These are phyloP conservation scores for Leccinellum rugosiceps DNA, from an alignment of 768 basidiomycete species.

Conservation along the genomic window DNA sequence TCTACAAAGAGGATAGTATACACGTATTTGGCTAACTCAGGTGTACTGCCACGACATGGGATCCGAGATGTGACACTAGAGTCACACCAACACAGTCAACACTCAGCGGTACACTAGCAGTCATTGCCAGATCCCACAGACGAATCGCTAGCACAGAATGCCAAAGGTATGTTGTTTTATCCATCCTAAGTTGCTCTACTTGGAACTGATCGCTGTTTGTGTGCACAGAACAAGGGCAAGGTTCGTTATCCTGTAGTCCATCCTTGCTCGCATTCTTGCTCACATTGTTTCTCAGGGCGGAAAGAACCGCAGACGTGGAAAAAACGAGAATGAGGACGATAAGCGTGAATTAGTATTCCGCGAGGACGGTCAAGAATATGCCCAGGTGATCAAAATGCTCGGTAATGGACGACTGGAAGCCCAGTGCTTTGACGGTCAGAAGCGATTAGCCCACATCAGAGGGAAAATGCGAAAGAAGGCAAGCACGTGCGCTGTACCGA, in stretches of 20 bases:
- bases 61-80: background rate
- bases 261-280: background rate
- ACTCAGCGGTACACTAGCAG: background rate
- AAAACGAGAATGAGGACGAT: constrained; percentile 99
- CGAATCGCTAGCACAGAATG: constrained; percentile 10
- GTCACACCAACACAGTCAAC: background rate
- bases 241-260: constrained; percentile 7
- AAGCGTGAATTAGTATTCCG: constrained; percentile 98
- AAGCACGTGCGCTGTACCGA: constrained; percentile 19
- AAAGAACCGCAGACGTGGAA: constrained; percentile 98
- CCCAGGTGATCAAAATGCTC: constrained; percentile 97
- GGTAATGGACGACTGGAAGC: constrained; percentile 97
- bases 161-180: constrained; percentile 19
- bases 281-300: constrained; percentile 65
- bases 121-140: background rate
- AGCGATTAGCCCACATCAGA: constrained; percentile 94
- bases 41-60: constrained; percentile 9
- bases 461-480: constrained; percentile 99
- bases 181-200: background rate
- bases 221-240: constrained; percentile 28
- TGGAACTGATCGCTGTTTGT: background rate
- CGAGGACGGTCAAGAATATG: constrained; percentile 99
- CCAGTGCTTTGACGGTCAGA: constrained; percentile 97
- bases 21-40: constrained; percentile 1
- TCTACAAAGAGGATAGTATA: no score